Evolutionary conservation across 352 stramenopile genomes (phyloP).

Genomic region (Pythium apleroticum): DNA sequence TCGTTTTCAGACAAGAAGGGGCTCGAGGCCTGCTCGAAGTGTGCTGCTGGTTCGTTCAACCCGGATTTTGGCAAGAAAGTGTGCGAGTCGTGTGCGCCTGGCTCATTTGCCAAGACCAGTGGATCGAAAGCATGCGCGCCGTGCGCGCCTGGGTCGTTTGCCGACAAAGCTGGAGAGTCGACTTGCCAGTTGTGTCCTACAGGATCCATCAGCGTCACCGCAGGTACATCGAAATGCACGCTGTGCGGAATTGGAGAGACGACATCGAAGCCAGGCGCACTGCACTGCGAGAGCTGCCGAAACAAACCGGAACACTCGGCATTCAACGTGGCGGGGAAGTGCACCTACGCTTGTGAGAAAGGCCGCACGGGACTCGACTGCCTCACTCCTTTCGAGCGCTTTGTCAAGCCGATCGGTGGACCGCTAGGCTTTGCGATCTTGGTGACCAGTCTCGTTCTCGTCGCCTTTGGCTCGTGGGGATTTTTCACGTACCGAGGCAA

Average conservation of each 20-base stretch:
- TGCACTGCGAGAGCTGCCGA: constrained; percentile 48
- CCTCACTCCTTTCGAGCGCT: constrained; percentile 79
- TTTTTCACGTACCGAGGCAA: constrained; percentile 64
- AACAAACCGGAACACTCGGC: constrained; percentile 65
- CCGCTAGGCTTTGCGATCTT: constrained; percentile 73
- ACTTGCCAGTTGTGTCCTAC: constrained; percentile 55
- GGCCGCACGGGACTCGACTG: constrained; percentile 76
- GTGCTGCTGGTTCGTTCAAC: constrained; percentile 60
- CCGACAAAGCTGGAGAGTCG: constrained; percentile 39
- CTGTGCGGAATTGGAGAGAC: constrained; percentile 78
- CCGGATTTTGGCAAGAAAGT: constrained; percentile 64
- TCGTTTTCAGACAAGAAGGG: constrained; percentile 53
- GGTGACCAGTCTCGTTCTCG: constrained; percentile 46
- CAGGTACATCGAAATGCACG: constrained; percentile 58
- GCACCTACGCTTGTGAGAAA: constrained; percentile 80
- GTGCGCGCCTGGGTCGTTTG: constrained; percentile 61
- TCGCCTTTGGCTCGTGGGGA: constrained; percentile 68
- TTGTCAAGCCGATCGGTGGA: constrained; percentile 79
- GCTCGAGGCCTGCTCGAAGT: constrained; percentile 48
- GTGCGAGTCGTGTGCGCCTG: constrained; percentile 60
- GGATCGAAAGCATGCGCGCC: constrained; percentile 57
- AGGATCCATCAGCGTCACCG: constrained; percentile 52
- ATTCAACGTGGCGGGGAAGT: constrained; percentile 81
- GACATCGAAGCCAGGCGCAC: constrained; percentile 48
- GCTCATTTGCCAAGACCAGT: constrained; percentile 44